Evolutionary conservation across 2,329 filamentous ascomycete species (phyloP), one percentile per base, ranked within the genome.

Genomic region (Dactylellina parvicollis): DNA sequence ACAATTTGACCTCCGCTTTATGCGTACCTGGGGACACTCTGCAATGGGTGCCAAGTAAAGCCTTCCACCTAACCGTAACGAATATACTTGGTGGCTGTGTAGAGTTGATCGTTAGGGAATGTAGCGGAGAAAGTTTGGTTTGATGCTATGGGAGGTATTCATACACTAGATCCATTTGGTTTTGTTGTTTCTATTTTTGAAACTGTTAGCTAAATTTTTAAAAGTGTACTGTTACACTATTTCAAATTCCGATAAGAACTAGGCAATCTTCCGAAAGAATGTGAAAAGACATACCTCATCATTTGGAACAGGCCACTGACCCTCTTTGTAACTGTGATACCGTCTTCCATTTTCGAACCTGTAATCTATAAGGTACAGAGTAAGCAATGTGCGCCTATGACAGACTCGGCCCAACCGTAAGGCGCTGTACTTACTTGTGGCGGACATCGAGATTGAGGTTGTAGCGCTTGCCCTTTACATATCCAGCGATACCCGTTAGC

Each of bases 301-400:
- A 75, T 86, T 86, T n/a, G 84, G 84, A 16, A 85, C 77, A 28
- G 83, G 83, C 75, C 85, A 86, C 49, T 82, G 80, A 7, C 82
- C 83, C 32, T 82, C 81, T 2, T 82, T 78, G 71, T 84, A 84
- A 28, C 80, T 81, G 76, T 86, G 84, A 75, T 85, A 86, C 38
- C 84, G 82, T 67, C 84, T 71, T 9, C 76, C 76, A 64, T 77
- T 77, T 71, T 77, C 76, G 46, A 75, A 77, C 22, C 50, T 67
- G 20, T 74, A 74, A 32, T 62, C 70, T 69, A 34, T 50, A 10
- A 44, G 12, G 30, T 12, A 32, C 5, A 12, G 16, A 14, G 34
- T 14, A 5, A n/a, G 36, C 20, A 24, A n/a, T 36, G 16, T 38
- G 5, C 30, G 34, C 26, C 7, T 14, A 30, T n/a, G 24, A 32